Evolutionary conservation across 2,329 filamentous ascomycete genomes (phyloP), one percentile per base, ranked within the genome.

Genomic region (Colletotrichum sp.): DNA sequence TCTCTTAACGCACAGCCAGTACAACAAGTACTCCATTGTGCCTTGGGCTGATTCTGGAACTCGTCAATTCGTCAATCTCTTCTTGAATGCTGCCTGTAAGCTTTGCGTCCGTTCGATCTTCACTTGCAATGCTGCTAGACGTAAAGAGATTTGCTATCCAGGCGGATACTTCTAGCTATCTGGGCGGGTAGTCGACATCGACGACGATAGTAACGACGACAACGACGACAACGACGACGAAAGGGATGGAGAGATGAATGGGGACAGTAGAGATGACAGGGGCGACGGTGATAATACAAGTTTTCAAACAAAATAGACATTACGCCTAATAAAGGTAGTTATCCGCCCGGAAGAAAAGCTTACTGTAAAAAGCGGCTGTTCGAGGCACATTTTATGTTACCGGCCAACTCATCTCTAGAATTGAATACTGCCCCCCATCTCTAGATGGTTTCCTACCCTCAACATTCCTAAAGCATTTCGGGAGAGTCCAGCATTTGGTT

Each of bases 131-230:
- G 39, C 39, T 49, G 18, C 39, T 49, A 6, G 0, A 49, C 0
- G 36, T 44, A 18, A 18, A 44, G 36, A 3, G 16, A 10, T 44
- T 44, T 10, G 36, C 36, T 39, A 39, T 0, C 8, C 1, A 1
- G 34, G 15, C 34, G 3, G 8, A 39, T 39, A 39, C 8, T 39
- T 39, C 34, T 16, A 39, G 4, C 34, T 39, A 18, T 18, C 36
- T 9, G 36, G 5, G 2, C 16, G 16, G 16, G 16, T 44, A 18
- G 16, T 10, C 0, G 36, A 1, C 16, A 0, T 18, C 0, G 16
- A 44, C 8, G 8, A 44, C 16, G 16, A 44, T 10, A 18, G 36
- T 0, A 2, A 39, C 6, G 32, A 34, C 12, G 8, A 28, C 1
- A 28, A 28, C 0, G 16, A 44, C 8, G 8, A 44, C 16, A 8